Conservation (phyloP, 2,329 filamentous ascomycete species). For the Aspergillus udagawae region DNA sequence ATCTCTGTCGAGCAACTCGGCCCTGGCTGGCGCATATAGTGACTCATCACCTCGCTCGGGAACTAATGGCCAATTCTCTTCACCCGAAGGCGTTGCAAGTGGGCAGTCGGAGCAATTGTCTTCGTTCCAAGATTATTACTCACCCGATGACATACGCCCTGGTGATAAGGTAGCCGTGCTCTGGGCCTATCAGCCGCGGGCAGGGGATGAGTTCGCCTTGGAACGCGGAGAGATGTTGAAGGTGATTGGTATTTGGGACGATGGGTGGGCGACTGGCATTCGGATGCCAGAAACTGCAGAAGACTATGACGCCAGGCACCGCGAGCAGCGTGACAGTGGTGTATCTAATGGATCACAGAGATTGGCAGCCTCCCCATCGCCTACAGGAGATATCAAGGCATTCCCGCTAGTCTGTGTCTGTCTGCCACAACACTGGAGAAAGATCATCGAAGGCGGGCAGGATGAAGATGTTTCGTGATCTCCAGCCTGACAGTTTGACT, state of each 20-base stretch:
- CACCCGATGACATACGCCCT: slow-evolving; percentile 89
- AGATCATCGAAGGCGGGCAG: slow-evolving; percentile 84
- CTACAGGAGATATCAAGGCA: slow-evolving; percentile 85
- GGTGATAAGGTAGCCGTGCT: slow-evolving; percentile 85
- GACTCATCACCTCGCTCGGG: slow-evolving; percentile 68
- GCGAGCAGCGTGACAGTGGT: slow-evolving; percentile 84
- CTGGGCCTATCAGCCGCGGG: slow-evolving; percentile 95
- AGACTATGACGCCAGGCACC: slow-evolving; percentile 75
- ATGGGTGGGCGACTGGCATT: slow-evolving; percentile 95
- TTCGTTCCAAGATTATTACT: slow-evolving; percentile 99
- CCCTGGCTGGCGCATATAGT: slow-evolving; percentile 59
- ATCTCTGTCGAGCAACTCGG: slow-evolving; percentile 84
- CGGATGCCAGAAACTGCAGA: slow-evolving; percentile 78
- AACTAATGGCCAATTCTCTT: slow-evolving; percentile 72
- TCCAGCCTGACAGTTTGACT: not conserved
- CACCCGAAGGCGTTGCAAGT: slow-evolving; percentile 75
- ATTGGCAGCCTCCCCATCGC: slow-evolving; percentile 57
- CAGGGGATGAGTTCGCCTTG: slow-evolving; percentile 85
- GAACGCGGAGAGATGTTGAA: slow-evolving; percentile 98
- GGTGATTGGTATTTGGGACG: slow-evolving; percentile 97
- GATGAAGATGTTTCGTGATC: slow-evolving; percentile 23
- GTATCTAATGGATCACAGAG: slow-evolving; percentile 74
- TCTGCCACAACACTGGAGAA: slow-evolving; percentile 90
- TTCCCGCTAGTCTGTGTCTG: slow-evolving; percentile 97
- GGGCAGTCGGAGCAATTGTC: slow-evolving; percentile 93